Percentiles rank a stretch among this genome's conserved stretches.
phyloP scores from a whole-genome alignment of 2,329 filamentous ascomycete genomes.

The Fusarium haematococcum region DNA sequence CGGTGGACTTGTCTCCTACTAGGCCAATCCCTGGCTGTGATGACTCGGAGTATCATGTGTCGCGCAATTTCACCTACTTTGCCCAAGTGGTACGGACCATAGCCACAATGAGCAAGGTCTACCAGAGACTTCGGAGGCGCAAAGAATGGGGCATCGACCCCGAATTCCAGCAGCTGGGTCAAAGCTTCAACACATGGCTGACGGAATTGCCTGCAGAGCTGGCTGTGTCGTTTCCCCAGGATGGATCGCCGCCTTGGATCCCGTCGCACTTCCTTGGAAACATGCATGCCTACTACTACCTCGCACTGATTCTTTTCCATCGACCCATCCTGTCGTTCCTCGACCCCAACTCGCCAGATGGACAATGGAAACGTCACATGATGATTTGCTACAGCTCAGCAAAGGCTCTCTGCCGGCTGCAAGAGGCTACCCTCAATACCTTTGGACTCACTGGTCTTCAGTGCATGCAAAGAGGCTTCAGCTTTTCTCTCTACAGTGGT shows the following conservation, averaged over 20 bases:
- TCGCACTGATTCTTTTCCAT: conserved; percentile 87
- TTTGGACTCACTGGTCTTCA: conserved; percentile 85
- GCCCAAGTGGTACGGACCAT: conserved; percentile 82
- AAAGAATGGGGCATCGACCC: conserved; percentile 91
- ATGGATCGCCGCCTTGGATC: conserved; percentile 85
- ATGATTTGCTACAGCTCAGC: conserved; percentile 85
- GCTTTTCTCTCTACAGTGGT: conserved; percentile 93
- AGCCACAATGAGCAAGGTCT: conserved; percentile 79
- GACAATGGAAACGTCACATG: conserved; percentile 90
- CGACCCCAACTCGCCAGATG: conserved; percentile 76
- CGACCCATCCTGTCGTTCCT: conserved; percentile 86
- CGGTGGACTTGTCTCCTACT: conserved; percentile 79
- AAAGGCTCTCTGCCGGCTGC: conserved; percentile 85
- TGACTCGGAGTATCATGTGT: conserved; percentile 80
- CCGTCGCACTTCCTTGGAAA: conserved; percentile 90
- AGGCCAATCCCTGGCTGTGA: conserved; percentile 75
- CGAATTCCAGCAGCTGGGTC: conserved; percentile 82
- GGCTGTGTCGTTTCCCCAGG: conserved; percentile 79
- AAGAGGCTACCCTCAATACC: conserved; percentile 82
- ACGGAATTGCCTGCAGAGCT: conserved; percentile 83
- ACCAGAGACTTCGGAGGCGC: conserved; percentile 78
- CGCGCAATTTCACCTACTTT: conserved; percentile 86
- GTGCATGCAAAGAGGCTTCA: conserved; percentile 94
- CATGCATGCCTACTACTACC: conserved; percentile 88
- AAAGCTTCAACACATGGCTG: conserved; percentile 81